These are phyloP conservation scores for Apiotrichum laibachii DNA, from an alignment of 1,284 basidiomycete species.

Conservation along the genomic window DNA sequence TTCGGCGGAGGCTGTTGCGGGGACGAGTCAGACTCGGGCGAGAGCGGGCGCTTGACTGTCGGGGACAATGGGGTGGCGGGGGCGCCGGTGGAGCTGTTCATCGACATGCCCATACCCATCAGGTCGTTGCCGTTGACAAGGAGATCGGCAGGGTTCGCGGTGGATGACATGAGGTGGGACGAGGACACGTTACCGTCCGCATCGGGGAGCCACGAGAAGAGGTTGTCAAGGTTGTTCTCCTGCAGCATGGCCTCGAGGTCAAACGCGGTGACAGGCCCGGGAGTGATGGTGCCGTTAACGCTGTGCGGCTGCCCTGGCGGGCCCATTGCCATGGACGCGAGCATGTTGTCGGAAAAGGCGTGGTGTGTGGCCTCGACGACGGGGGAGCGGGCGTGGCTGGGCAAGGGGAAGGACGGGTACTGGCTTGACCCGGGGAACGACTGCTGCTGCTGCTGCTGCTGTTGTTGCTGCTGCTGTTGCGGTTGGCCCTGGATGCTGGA, in stretches of 20 bases:
- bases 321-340: conserved; percentile 4
- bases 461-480: conserved; percentile 2
- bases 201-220: conserved; percentile 17
- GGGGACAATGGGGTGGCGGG: conserved; percentile 15
- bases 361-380: conserved; percentile 5
- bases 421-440: conserved; percentile 1
- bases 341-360: conserved; percentile 2
- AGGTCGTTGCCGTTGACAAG: conserved; percentile 12
- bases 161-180: conserved; percentile 6
- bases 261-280: conserved; percentile 34
- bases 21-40: conserved; percentile 23
- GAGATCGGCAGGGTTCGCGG: conserved; percentile 14
- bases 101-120: conserved; percentile 4
- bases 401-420: conserved; percentile 9
- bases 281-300: neutral
- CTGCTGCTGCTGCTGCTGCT: neutral
- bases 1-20: conserved; percentile 21
- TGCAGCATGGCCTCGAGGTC: conserved; percentile 46
- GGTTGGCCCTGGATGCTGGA: neutral
- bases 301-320: neutral
- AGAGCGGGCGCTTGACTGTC: conserved; percentile 21
- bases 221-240: conserved; percentile 29
- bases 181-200: no score
- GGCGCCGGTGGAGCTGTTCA: neutral
- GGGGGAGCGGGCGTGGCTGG: conserved; percentile 17